These are phyloP conservation scores for Filobasidium wieringae DNA, from an alignment of 768 basidiomycete genomes.

Conservation along the genomic window DNA sequence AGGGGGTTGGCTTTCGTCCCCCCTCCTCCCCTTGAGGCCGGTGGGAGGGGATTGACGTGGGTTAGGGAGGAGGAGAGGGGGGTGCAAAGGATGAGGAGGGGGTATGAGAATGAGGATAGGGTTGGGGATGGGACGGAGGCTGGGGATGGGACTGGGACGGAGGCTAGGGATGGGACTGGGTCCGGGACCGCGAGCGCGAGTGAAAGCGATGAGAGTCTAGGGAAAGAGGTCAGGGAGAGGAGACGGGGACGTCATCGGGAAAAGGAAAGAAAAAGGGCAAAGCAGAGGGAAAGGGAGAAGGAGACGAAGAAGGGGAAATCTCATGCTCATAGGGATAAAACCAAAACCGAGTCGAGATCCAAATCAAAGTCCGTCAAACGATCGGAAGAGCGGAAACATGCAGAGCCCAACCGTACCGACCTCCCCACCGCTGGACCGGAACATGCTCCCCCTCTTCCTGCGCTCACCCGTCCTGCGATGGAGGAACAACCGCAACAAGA, in stretches of 20 bases:
- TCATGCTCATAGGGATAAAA: not conserved
- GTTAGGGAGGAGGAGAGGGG: too few species aligned
- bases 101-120: not conserved
- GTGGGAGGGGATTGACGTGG: too few species aligned
- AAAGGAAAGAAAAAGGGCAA: not conserved
- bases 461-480: too few species aligned
- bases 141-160: not conserved
- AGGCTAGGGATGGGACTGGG: not conserved
- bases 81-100: too few species aligned
- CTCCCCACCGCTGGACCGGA: too few species aligned
- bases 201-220: not conserved
- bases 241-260: not conserved
- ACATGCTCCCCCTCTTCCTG: too few species aligned
- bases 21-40: too few species aligned
- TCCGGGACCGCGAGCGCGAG: not conserved
- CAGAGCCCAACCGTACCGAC: too few species aligned
- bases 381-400: not conserved
- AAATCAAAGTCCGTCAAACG: not conserved
- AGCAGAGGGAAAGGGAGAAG: not conserved
- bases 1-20: not conserved
- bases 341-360: not conserved
- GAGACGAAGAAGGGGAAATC: not conserved
- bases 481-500: too few species aligned
- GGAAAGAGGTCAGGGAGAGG: not conserved
- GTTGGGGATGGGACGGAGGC: not conserved